phyloP scores from a whole-genome alignment of 78 protist genomes.

The Polysphondylium violaceum region DNA sequence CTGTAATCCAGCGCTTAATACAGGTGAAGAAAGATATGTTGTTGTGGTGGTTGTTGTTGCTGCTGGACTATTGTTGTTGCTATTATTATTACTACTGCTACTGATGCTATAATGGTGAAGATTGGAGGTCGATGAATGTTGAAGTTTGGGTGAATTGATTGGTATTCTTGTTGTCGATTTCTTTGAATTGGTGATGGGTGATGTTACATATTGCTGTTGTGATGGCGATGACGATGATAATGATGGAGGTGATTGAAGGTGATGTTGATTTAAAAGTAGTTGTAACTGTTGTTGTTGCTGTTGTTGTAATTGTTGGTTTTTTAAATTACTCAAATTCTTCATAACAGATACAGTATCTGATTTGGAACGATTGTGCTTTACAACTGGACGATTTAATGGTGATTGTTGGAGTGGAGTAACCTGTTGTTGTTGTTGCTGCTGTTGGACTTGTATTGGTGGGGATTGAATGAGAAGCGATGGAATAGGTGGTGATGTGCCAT shows the following conservation, averaged over 20 bases:
- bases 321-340: slow-evolving; percentile 6
- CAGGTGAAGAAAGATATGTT: too few species aligned
- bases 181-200: too few species aligned
- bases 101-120: too few species aligned
- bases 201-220: background rate
- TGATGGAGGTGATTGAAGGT: too few species aligned
- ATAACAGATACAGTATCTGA: slow-evolving; percentile 60
- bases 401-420: background rate
- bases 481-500: background rate
- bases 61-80: too few species aligned
- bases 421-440: slow-evolving; percentile 4
- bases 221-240: too few species aligned
- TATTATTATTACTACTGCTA: too few species aligned
- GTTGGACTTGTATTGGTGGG: background rate
- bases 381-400: background rate
- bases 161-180: too few species aligned
- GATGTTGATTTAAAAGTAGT: too few species aligned
- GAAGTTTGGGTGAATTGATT: too few species aligned
- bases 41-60: slow-evolving; percentile 4
- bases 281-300: slow-evolving; percentile 15
- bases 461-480: background rate
- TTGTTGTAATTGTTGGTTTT: slow-evolving; percentile 25
- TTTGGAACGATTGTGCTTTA: slow-evolving; percentile 63
- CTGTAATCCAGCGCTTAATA: too few species aligned
- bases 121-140: too few species aligned